Conservation (phyloP, 2,329 filamentous ascomycete genomes). For the Cryphonectria japonica region DNA sequence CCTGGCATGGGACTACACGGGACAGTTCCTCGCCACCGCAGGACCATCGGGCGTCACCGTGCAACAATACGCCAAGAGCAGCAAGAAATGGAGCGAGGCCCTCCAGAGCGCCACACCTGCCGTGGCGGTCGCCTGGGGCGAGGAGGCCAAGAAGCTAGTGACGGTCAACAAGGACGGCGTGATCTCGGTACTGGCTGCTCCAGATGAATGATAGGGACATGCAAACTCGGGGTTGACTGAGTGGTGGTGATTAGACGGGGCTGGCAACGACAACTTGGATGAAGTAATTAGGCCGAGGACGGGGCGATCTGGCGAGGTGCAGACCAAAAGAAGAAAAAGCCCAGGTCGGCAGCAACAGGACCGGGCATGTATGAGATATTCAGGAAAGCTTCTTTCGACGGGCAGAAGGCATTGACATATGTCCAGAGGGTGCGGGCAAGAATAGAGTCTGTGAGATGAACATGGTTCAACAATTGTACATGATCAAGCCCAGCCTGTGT, state of each 20-base stretch:
- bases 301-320: neutral
- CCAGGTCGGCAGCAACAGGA: neutral
- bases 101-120: conserved; percentile 76
- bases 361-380: conserved; percentile 5
- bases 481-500: neutral
- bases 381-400: conserved; percentile 4
- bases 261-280: neutral
- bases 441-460: neutral
- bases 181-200: conserved; percentile 68
- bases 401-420: neutral
- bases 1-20: conserved; percentile 91
- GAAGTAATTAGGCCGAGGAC: neutral
- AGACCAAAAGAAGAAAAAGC: neutral
- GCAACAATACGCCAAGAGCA: conserved; percentile 84
- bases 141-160: conserved; percentile 73
- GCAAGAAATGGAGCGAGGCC: conserved; percentile 88
- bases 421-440: neutral
- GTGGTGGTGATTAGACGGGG: neutral
- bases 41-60: conserved; percentile 82
- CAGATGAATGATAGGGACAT: conserved; percentile 44
- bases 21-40: conserved; percentile 85
- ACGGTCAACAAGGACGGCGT: conserved; percentile 75
- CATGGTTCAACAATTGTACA: neutral
- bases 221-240: neutral
- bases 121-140: conserved; percentile 77